Evolutionary conservation across 1,284 basidiomycete species (phyloP).

Genomic region (Austroboletus niveus): DNA sequence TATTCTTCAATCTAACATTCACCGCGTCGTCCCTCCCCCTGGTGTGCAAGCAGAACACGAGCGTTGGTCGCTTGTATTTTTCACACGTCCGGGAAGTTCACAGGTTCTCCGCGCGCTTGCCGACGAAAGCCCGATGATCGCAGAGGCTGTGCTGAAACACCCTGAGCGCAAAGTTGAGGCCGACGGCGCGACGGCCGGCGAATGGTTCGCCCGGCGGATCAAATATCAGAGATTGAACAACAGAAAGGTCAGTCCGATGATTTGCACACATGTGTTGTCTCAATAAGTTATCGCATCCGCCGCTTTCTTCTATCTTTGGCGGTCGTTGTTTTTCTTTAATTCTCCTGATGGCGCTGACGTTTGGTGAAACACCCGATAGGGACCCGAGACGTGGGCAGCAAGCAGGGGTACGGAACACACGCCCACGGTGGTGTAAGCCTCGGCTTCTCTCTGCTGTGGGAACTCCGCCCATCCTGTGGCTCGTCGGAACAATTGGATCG

Average conservation of each 20-base stretch:
- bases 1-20: background rate
- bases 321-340: too few species aligned
- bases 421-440: conserved; percentile 18
- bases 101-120: background rate
- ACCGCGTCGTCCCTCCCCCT: background rate
- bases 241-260: background rate
- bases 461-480: background rate
- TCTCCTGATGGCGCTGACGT: too few species aligned
- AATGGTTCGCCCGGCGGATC: background rate
- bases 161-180: background rate
- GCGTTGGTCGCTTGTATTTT: background rate
- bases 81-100: background rate
- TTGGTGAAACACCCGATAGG: conserved; percentile 15
- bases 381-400: conserved; percentile 35
- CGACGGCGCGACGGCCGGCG: background rate
- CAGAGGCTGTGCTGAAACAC: background rate
- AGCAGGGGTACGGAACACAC: conserved; percentile 37
- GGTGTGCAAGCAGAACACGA: background rate
- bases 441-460: background rate
- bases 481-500: background rate
- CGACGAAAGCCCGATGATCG: background rate
- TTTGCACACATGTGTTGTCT: too few species aligned
- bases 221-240: background rate
- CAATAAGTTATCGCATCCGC: background rate
- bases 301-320: background rate